Percentiles rank a stretch among this genome's conserved stretches.
phyloP scores from a whole-genome alignment of 2,329 filamentous ascomycete genomes.

The Cyphellophora attinorum region DNA sequence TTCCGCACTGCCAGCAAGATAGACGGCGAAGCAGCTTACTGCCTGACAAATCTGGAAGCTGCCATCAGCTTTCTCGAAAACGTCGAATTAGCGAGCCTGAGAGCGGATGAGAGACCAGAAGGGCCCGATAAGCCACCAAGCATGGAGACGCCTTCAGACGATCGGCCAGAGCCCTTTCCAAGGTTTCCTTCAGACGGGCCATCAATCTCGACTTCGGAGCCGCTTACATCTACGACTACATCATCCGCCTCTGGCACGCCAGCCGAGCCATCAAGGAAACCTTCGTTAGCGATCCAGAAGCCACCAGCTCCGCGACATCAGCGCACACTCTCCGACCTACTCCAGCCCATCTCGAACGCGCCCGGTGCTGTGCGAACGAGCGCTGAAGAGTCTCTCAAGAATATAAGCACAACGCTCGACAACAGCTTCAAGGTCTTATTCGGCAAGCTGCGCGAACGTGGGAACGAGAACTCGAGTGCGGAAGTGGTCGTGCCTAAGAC shows the following conservation, averaged over 20 bases:
- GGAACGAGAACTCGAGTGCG: slow-evolving; percentile 34
- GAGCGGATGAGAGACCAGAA: slow-evolving; percentile 65
- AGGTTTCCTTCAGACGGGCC: background rate
- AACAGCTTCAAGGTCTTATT: slow-evolving; percentile 91
- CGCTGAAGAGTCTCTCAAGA: slow-evolving; percentile 86
- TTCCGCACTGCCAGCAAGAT: slow-evolving; percentile 81
- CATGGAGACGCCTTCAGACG: slow-evolving; percentile 30
- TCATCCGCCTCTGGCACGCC: slow-evolving; percentile 21
- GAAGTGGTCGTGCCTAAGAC: slow-evolving; percentile 65
- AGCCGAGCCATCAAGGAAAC: slow-evolving; percentile 6
- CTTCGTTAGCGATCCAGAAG: background rate
- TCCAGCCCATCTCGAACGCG: slow-evolving; percentile 73
- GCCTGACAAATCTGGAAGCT: slow-evolving; percentile 89
- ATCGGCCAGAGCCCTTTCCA: slow-evolving; percentile 15
- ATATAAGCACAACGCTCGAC: slow-evolving; percentile 79
- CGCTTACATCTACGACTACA: slow-evolving; percentile 10
- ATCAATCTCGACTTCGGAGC: slow-evolving; percentile 5
- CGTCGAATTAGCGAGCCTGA: slow-evolving; percentile 81
- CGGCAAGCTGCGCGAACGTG: slow-evolving; percentile 69
- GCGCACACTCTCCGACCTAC: slow-evolving; percentile 71
- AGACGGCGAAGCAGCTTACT: slow-evolving; percentile 91
- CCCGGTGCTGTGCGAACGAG: slow-evolving; percentile 78
- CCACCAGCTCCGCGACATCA: slow-evolving; percentile 46
- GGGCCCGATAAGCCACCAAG: slow-evolving; percentile 49
- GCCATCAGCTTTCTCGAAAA: slow-evolving; percentile 91